Evolutionary conservation across 257 asterid species (phyloP), one percentile per base, ranked within the genome.

Genomic region (Lycium barbarum): DNA sequence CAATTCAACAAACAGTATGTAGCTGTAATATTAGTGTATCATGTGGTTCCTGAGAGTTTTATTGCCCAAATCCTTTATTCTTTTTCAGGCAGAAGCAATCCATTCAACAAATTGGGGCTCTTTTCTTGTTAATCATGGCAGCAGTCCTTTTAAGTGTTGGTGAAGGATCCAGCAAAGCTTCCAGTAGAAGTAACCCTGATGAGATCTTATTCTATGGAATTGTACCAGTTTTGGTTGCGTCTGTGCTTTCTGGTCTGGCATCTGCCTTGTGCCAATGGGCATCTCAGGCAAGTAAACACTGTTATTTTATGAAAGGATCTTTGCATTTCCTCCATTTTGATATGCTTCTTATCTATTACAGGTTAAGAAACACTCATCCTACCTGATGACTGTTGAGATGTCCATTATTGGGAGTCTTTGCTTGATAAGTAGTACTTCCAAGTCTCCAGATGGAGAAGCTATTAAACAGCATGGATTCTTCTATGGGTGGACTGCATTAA

Each of bases 231-330:
- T 86, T 97, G 82, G 93, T 95, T 80, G 99, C 98, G 83, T 97
- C 99, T 68, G 94, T 95, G 51, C 98, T 97, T 80, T 95, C 98
- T 80, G 99, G 99, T 87, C 85, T 97, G 89, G 99, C 98, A 86
- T 97, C 98, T 86, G 92, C 99, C 57, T 90, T 97, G 89, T 97
- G 99, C 83, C 99, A 97, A 89, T 95, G 99, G 99, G 98, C 99
- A 68, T 90, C 97, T 86, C 99, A 97, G 90, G 99, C 92, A 89
- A 89, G 91, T 86, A 81, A 73, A 83, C 61, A n/a, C 35, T 86
- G 38, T 70, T 65, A 73, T 70, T 78, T 82, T 82, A 79, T 49
- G 84, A 9, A 84, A 45, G 36, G 84, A 33, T 47, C 63, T 67
- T 43, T 85, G 58, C 59, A 26, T 80, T 51, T 43, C 45, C 43